Evolutionary conservation across 2,329 filamentous ascomycete species (phyloP).

Genomic region (Seiridium cupressi): DNA sequence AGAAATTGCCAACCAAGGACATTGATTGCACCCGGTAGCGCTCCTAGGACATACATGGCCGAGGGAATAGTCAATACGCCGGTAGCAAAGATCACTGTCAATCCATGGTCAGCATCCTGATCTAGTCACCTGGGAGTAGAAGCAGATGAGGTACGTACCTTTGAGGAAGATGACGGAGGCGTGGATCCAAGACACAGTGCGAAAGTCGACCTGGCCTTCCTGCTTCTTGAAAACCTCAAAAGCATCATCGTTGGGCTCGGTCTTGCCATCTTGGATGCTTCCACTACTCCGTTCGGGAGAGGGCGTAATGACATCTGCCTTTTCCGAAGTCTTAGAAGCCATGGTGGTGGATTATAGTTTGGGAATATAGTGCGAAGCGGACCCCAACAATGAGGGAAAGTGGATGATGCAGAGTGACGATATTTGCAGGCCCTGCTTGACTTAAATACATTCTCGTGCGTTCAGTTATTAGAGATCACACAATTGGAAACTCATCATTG

Average conservation of each 20-base stretch:
- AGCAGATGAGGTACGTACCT: slow-evolving; percentile 18
- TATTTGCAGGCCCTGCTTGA: neutral
- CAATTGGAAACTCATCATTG: neutral
- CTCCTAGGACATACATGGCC: slow-evolving; percentile 40
- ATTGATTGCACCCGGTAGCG: slow-evolving; percentile 39
- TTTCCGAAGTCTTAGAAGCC: slow-evolving; percentile 4
- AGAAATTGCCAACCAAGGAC: slow-evolving; percentile 39
- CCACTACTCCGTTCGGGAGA: slow-evolving; percentile 16
- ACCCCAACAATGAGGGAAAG: neutral
- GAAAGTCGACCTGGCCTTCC: slow-evolving; percentile 41
- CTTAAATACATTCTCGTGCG: neutral
- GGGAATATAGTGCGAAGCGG: neutral
- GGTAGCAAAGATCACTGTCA: slow-evolving; percentile 38
- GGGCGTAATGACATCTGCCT: slow-evolving; percentile 17
- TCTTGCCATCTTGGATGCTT: slow-evolving; percentile 20
- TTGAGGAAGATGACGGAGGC: slow-evolving; percentile 47
- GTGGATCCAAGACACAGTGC: slow-evolving; percentile 46
- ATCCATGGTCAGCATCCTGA: neutral
- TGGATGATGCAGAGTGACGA: neutral
- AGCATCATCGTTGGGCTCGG: slow-evolving; percentile 22
- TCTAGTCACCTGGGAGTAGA: too few species aligned
- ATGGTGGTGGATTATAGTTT: neutral
- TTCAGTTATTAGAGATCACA: neutral
- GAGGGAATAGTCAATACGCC: slow-evolving; percentile 41
- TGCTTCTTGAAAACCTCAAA: slow-evolving; percentile 44